Evolutionary conservation across 2,329 filamentous ascomycete species (phyloP).

Genomic region (Blastomyces gilchristii): DNA sequence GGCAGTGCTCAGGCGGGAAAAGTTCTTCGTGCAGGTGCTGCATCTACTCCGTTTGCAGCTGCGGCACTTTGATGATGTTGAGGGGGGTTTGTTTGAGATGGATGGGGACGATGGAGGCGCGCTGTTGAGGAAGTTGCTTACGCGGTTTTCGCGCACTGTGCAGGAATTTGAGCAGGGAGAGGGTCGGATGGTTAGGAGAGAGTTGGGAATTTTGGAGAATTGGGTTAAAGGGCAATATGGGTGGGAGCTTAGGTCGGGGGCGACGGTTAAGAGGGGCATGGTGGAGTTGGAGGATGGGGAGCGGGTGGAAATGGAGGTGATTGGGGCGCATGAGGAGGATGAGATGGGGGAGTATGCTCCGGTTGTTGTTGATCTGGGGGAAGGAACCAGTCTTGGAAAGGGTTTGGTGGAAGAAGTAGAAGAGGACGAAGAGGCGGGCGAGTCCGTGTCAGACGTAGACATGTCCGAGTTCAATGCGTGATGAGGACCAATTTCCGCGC

Average conservation of each 20-base stretch:
- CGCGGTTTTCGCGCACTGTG: constrained; percentile 42
- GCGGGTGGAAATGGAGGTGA: constrained; percentile 49
- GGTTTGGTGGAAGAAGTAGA: neutral
- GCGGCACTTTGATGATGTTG: constrained; percentile 47
- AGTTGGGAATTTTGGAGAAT: constrained; percentile 46
- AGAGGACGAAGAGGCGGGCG: neutral
- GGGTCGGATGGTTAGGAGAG: constrained; percentile 36
- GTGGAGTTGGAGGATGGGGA: constrained; percentile 55
- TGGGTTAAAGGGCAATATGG: constrained; percentile 46
- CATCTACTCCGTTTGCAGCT: constrained; percentile 44
- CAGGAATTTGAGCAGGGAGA: constrained; percentile 24
- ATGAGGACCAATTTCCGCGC: neutral
- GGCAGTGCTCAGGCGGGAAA: constrained; percentile 40
- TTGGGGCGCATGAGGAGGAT: constrained; percentile 48
- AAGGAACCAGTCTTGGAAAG: constrained; percentile 6
- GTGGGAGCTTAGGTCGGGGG: constrained; percentile 47
- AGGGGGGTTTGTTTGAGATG: constrained; percentile 53
- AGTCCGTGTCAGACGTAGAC: constrained; percentile 4
- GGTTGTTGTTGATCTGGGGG: constrained; percentile 44
- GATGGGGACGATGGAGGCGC: constrained; percentile 41
- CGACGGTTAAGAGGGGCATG: constrained; percentile 47
- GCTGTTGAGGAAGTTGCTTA: constrained; percentile 44
- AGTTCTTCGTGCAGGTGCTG: constrained; percentile 45
- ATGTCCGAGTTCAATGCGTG: neutral
- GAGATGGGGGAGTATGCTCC: constrained; percentile 57